phyloP scores from a whole-genome alignment of 768 basidiomycete species.

The Lactarius pseudohatsudake region DNA sequence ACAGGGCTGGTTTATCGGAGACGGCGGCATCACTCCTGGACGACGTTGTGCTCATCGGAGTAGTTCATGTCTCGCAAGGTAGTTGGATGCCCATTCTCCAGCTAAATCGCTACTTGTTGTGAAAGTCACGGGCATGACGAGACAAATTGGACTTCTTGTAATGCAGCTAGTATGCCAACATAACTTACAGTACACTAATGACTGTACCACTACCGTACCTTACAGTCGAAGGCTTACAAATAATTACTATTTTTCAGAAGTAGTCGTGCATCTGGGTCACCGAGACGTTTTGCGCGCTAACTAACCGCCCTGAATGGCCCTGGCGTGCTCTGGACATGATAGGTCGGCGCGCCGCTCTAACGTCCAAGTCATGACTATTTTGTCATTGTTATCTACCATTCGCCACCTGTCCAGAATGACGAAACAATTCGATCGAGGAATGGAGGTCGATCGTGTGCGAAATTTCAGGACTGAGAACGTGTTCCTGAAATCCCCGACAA shows the following conservation, averaged over 20 bases:
- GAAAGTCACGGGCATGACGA: not conserved
- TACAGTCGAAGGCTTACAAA: not conserved
- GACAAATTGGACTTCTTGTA: not conserved
- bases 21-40: not conserved
- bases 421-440: not conserved
- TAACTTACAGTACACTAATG: not conserved
- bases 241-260: not conserved
- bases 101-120: not conserved
- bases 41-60: constrained; percentile 7
- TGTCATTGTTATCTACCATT: not conserved
- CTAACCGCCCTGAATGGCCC: not conserved
- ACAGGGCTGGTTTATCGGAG: not conserved
- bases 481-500: not conserved
- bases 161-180: not conserved
- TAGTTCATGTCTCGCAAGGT: constrained; percentile 18
- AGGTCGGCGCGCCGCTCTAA: not conserved
- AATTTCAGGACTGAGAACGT: not conserved
- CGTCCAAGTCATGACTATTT: not conserved
- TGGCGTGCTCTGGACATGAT: not conserved
- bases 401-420: not conserved
- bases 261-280: not conserved
- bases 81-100: constrained; percentile 27
- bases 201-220: not conserved
- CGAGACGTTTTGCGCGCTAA: not conserved
- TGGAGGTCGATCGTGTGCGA: not conserved